Evolutionary conservation across 2,329 filamentous ascomycete species (phyloP), one percentile per base, ranked within the genome.

Genomic region (Capronia epimyces): DNA sequence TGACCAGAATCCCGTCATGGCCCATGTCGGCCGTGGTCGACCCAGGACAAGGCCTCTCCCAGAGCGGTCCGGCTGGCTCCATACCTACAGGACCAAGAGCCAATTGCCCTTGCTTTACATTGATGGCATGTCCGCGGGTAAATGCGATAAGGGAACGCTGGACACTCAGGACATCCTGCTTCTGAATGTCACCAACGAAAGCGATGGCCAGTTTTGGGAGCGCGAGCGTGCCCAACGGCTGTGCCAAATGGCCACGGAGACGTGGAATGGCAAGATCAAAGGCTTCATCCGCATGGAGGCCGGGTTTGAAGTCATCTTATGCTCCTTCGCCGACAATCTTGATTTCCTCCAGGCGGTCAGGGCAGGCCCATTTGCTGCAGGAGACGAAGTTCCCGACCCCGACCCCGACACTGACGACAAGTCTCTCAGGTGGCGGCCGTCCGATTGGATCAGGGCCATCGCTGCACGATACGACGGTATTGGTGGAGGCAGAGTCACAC

Each of bases 241-340:
- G 1, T 88, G 85, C 64, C 65, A 73, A 0, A 59, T 84, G 8
- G 73, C 77, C 0, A 8, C 65, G 39, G 52, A 65, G 60, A 47
- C 79, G 64, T 82, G 78, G 78, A 8, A 72, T 10, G 64, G 64
- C 24, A 67, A 68, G 12, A 69, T 86, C n/a, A 79, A 86, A 59
- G 82, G 81, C 0, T 71, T 86, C 18, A 66, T 87, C 1, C 76
- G 84, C 9, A 83, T 83, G 75, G 84, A 88, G 62, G 75, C 76
- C 15, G 84, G 84, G 0, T 87, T 87, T 57, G 84, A 88, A 65
- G 73, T 86, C 46, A 83, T 87, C 43, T 70, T 84, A 16, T 88
- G 84, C 63, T 70, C 82, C 46, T 87, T 88, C 55, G 65, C 65
- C 27, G 62, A 67, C 10, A 62, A 71, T 56, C 57, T 76, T 1